phyloP scores from a whole-genome alignment of 1,284 basidiomycete genomes.

The Trichosporon sp. region DNA sequence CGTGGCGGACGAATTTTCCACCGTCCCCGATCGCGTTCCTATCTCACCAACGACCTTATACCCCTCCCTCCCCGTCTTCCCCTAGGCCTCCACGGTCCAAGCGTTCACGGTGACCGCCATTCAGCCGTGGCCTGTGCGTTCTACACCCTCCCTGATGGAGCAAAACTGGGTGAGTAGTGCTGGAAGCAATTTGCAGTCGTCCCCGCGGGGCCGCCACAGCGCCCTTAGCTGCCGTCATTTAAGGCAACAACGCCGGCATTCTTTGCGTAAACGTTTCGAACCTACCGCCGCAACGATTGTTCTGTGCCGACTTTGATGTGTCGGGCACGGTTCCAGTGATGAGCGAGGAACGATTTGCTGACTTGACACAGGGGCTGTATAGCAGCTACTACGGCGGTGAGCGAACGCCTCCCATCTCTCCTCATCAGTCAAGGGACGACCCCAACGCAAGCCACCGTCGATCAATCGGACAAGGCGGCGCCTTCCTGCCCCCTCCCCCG shows the following conservation, averaged over 20 bases:
- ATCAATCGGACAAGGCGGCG: slow-evolving; percentile 17
- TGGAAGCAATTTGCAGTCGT: not conserved
- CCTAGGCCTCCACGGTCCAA: slow-evolving; percentile 1
- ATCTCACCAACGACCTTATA: not conserved
- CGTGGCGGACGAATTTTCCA: not conserved
- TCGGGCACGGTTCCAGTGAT: not conserved
- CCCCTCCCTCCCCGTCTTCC: not conserved
- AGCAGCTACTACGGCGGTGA: slow-evolving; percentile 25
- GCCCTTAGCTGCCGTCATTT: not conserved
- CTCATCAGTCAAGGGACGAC: slow-evolving; percentile 17
- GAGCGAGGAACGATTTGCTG: not conserved
- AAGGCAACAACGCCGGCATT: not conserved
- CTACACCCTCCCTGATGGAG: slow-evolving; percentile 23
- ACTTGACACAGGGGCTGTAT: slow-evolving; percentile 22
- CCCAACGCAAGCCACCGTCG: slow-evolving; percentile 17
- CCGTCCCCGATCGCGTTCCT: not conserved
- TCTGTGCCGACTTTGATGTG: not conserved
- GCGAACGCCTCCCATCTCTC: slow-evolving; percentile 19
- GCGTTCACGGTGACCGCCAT: slow-evolving; percentile 20
- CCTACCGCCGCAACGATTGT: not conserved
- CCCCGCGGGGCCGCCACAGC: slow-evolving; percentile 6
- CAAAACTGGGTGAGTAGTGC: slow-evolving; percentile 28
- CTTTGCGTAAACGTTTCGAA: not conserved
- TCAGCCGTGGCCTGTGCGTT: slow-evolving; percentile 7
- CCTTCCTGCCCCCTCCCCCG: slow-evolving; percentile 25